A percentile compares a stretch with the other conserved stretches of the same genome.
Conservation (phyloP, 805 yeast species). For the Yamadazyma sp. region DNA sequence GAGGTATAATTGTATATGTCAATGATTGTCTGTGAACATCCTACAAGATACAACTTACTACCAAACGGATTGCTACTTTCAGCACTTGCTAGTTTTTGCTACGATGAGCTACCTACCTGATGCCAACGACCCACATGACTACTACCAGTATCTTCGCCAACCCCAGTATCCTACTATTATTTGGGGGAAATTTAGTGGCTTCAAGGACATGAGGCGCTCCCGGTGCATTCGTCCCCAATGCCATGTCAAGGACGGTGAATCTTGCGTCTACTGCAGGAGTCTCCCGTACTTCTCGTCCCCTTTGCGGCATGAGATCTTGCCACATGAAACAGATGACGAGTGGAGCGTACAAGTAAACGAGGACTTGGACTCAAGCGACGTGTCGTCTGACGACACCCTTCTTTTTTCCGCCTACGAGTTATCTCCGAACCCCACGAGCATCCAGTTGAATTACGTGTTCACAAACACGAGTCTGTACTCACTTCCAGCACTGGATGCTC, state of each 20-base stretch:
- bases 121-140: background rate
- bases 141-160: conserved; percentile 1
- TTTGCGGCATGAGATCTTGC: conserved; percentile 8
- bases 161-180: conserved; percentile 2
- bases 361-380: background rate
- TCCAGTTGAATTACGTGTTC: background rate
- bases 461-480: background rate
- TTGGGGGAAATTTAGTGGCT: conserved; percentile 13
- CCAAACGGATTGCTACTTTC: too few relatives aligned
- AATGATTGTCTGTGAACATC: too few relatives aligned
- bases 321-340: background rate
- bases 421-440: background rate
- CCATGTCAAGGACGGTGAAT: background rate
- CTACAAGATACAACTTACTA: too few relatives aligned
- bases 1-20: too few relatives aligned
- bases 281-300: conserved; percentile 20
- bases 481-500: too few relatives aligned
- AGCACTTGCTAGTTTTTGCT: too few relatives aligned
- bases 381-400: conserved; percentile 1
- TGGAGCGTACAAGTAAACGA: too few relatives aligned
- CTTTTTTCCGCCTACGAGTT: background rate
- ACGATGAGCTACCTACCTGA: background rate
- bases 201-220: conserved; percentile 14
- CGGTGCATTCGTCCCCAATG: conserved; percentile 12
- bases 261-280: conserved; percentile 18